These are phyloP conservation scores for Bertia moriformis DNA, from an alignment of 2,329 filamentous ascomycete species.

Conservation along the genomic window DNA sequence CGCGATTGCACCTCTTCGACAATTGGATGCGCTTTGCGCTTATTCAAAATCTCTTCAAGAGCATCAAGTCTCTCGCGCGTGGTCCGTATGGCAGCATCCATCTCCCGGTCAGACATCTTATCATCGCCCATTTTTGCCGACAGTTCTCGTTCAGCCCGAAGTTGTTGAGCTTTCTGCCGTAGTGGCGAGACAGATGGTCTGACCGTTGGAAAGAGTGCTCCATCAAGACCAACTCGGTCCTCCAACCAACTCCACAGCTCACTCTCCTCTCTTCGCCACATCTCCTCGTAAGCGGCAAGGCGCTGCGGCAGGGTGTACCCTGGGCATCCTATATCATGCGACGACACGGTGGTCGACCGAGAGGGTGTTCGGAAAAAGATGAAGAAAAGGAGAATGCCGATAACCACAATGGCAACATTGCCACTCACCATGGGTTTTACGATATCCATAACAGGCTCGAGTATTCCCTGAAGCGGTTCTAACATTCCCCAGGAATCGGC, in stretches of 20 bases:
- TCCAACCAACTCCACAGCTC: conserved; percentile 91
- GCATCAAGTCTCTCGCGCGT: conserved; percentile 73
- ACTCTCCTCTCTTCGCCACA: conserved; percentile 77
- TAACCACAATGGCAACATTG: conserved; percentile 63
- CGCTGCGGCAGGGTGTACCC: conserved; percentile 41
- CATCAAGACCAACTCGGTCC: conserved; percentile 64
- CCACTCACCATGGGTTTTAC: conserved; percentile 58
- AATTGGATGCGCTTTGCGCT: conserved; percentile 23
- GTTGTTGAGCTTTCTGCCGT: conserved; percentile 5
- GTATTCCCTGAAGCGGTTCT: conserved; percentile 59
- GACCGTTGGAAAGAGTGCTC: conserved; percentile 22
- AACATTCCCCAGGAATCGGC: conserved; percentile 57
- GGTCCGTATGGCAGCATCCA: conserved; percentile 67
- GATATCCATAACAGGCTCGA: conserved; percentile 58
- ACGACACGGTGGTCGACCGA: conserved; percentile 18
- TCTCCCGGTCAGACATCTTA: conserved; percentile 56
- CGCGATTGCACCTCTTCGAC: background rate
- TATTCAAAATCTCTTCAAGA: conserved; percentile 59
- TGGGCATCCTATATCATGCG: conserved; percentile 20
- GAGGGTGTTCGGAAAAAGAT: conserved; percentile 48
- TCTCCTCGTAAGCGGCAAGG: conserved; percentile 75
- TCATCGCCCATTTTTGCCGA: conserved; percentile 44
- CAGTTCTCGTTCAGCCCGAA: conserved; percentile 34
- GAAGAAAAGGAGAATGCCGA: conserved; percentile 59
- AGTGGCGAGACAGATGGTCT: background rate